Percentiles rank a stretch among this genome's conserved stretches.
phyloP scores from a whole-genome alignment of 2,329 filamentous ascomycete species.

The Fulvia fulva region DNA sequence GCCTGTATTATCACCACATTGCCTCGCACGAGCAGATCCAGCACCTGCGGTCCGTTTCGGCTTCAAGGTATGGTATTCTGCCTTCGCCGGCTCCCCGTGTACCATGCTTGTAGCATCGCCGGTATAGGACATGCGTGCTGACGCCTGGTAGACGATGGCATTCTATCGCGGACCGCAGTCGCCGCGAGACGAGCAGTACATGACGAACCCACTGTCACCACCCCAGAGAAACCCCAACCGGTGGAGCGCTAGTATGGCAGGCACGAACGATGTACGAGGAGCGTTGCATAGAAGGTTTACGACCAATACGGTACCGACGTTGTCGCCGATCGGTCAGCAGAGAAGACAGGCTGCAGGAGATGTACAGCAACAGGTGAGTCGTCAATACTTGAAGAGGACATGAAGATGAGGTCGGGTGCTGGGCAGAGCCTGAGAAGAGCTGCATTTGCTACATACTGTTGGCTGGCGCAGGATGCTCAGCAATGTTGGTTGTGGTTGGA shows the following conservation, averaged over 20 bases:
- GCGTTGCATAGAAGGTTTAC: constrained; percentile 89
- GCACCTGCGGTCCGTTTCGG: neutral
- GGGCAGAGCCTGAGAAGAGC: neutral
- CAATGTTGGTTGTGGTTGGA: neutral
- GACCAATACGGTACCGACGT: constrained; percentile 74
- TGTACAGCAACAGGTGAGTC: constrained; percentile 30
- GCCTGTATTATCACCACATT: constrained; percentile 2
- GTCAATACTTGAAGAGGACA: neutral
- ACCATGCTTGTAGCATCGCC: neutral
- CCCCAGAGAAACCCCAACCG: constrained; percentile 33
- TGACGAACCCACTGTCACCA: constrained; percentile 48
- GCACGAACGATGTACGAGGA: constrained; percentile 67
- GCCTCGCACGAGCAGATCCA: neutral
- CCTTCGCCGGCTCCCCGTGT: constrained; percentile 3
- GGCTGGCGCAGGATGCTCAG: neutral
- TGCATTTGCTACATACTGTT: no score
- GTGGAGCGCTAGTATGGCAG: constrained; percentile 29
- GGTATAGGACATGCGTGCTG: constrained; percentile 6
- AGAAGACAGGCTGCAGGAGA: constrained; percentile 52
- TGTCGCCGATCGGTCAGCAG: constrained; percentile 57
- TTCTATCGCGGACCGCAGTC: constrained; percentile 72
- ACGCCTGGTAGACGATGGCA: constrained; percentile 49
- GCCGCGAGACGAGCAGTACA: constrained; percentile 64
- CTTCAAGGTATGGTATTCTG: neutral
- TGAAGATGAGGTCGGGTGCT: neutral